Evolutionary conservation across 2,329 filamentous ascomycete species (phyloP).

Genomic region (Coniochaeta sp.): DNA sequence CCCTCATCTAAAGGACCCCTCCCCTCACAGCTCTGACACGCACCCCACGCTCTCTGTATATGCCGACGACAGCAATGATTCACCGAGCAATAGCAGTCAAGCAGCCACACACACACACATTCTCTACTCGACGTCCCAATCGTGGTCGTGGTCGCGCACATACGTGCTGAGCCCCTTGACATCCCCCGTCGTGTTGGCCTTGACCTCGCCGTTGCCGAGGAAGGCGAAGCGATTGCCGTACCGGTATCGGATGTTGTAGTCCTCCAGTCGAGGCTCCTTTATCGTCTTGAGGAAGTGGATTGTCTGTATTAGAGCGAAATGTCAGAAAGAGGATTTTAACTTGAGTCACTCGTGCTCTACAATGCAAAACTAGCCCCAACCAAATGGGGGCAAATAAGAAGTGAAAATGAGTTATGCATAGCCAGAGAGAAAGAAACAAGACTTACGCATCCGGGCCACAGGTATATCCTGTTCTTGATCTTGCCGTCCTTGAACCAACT

Average conservation of each 20-base stretch:
- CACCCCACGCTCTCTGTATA: background rate
- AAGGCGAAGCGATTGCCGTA: background rate
- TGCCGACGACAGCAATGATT: too few species aligned
- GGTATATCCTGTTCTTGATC: conserved; percentile 22
- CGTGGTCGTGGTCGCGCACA: conserved; percentile 32
- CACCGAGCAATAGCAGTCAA: background rate
- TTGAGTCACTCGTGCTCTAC: too few species aligned
- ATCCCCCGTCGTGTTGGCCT: conserved; percentile 30
- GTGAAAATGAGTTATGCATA: too few species aligned
- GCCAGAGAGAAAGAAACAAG: too few species aligned
- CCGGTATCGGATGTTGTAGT: background rate
- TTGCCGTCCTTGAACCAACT: conserved; percentile 2
- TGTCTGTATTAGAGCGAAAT: background rate
- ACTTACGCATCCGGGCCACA: conserved; percentile 23
- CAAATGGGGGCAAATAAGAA: too few species aligned
- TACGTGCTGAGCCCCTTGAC: conserved; percentile 33
- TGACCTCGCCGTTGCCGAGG: conserved; percentile 22
- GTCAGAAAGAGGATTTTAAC: too few species aligned
- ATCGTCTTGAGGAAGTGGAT: conserved; percentile 1
- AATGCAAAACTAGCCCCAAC: too few species aligned
- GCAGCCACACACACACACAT: background rate
- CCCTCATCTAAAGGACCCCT: too few species aligned
- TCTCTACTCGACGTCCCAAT: conserved; percentile 33
- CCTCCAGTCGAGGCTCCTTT: background rate
- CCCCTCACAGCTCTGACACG: background rate